phyloP scores from a whole-genome alignment of 768 basidiomycete species.

The Amanita molliuscula region DNA sequence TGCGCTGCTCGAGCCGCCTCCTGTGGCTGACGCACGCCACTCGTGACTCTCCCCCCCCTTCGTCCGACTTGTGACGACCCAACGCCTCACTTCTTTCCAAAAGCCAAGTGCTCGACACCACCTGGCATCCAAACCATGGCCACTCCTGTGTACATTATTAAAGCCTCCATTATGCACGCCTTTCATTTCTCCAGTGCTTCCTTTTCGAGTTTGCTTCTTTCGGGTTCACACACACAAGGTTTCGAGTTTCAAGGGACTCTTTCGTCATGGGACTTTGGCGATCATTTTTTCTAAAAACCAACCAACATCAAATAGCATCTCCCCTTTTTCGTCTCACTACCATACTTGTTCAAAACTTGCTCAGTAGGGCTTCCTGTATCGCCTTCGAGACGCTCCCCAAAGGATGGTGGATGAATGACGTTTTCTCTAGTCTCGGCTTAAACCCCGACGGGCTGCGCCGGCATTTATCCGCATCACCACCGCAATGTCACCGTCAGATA shows the following conservation, averaged over 20 bases:
- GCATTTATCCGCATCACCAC: too few relatives aligned
- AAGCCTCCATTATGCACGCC: not conserved
- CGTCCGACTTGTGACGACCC: not conserved
- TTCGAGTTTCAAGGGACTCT: conserved; percentile 3
- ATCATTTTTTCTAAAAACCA: conserved; percentile 1
- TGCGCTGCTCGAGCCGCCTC: not conserved
- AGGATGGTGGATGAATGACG: not conserved
- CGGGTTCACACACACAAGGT: conserved; percentile 2
- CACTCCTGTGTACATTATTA: not conserved
- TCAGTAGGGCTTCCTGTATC: not conserved
- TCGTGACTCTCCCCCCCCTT: not conserved
- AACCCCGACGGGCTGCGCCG: too few relatives aligned
- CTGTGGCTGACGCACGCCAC: not conserved
- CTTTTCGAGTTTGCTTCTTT: not conserved
- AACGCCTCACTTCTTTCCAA: not conserved
- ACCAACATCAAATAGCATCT: not conserved
- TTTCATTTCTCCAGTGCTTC: not conserved
- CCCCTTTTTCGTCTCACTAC: not conserved
- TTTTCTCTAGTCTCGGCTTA: not conserved
- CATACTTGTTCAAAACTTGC: not conserved
- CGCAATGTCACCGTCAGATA: too few relatives aligned
- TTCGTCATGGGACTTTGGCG: conserved; percentile 2
- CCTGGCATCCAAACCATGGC: not conserved
- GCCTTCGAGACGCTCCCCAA: not conserved
- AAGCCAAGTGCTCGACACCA: not conserved